Evolutionary conservation across 1,284 basidiomycete genomes (phyloP), one percentile per base, ranked within the genome.

Genomic region (Ustilago xerochloae): DNA sequence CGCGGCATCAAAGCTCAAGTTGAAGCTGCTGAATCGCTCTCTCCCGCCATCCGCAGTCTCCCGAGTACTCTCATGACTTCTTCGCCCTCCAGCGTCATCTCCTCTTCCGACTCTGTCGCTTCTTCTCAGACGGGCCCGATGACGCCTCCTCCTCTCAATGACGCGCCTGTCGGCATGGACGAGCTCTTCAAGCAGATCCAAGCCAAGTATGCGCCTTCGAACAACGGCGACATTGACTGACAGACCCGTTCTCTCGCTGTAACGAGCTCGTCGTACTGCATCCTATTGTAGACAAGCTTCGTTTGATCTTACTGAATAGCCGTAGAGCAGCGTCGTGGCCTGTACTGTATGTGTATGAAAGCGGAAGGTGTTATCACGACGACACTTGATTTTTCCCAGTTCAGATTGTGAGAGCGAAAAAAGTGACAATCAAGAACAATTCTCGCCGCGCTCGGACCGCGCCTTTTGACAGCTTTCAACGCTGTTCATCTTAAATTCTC

Each of bases 21-120:
- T 6, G 63, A 72, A 26, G 63, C 55, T 12, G 63, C 59, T 15
- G 59, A 72, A 13, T 46, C 59, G 6, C 59, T 72, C 10, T 54
- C 63, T 4, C 59, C 63, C 12, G 63, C 69, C 30, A 57, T 72
- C n/a, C 69, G 69, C 26, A 54, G 48, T 47, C 45, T 53, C n/a
- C 49, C 62, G 20, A 28, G 18, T 12, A 46, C 47, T 20, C 43
- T 35, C 6, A n/a, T 26, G 20, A 7, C 29, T 22, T 12, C 33
- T n/a, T 54, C 24, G 32, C 33, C 39, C 22, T 36, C 41, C 18
- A 12, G 22, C 16, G 28, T 36, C 8, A 26, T 16, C 36, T 35
- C 8, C 1, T n/a, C 33, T 29, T 9, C 36, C 38, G 41, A 43
- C 10, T 20, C 51, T 12, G 36, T 9, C n/a, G 51, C 6, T 4